Evolutionary conservation across 2,329 filamentous ascomycete genomes (phyloP), one percentile per base, ranked within the genome.

Genomic region (Aspergillus fructus): DNA sequence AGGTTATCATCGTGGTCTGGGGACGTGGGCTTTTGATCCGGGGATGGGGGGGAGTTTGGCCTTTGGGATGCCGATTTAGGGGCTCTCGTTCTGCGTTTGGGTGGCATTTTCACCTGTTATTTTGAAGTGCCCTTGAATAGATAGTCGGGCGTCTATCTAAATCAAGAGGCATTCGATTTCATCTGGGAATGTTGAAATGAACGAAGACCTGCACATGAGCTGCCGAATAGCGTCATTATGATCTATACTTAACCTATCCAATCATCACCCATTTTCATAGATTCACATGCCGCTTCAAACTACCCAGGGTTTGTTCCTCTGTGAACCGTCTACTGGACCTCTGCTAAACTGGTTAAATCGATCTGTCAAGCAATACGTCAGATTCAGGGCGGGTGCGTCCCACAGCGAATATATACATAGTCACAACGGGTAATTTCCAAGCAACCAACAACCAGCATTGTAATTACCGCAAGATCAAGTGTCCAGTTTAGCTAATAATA

Each of bases 71-170:
- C 17, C 2, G 19, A 4, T 34, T 21, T 37, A 12, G 39, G 34
- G 21, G 24, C 17, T 37, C n/a, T 49, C 13, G 47, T 43, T 42
- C 39, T 49, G 53, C 53, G 53, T 27, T 55, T 55, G 3, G 46
- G 23, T 1, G 39, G 53, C 53, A 55, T 55, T 8, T 49, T 37
- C 3, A 11, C 9, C 9, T 7, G n/a, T 2, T 13, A 37, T 37
- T 9, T n/a, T n/a, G 12, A n/a, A 7, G 34, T 37, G 6, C 5
- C 34, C 34, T 15, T 0, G 13, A 37, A n/a, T n/a, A n/a, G 13
- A 37, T 15, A 5, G 6, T 37, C 15, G 15, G 34, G 12, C 34
- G 6, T 37, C 5, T 37, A n/a, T 13, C 13, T 13, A 15, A 37
- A 37, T n/a, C 13, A 37, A n/a, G 15, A 2, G 6, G 5, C 34